A percentile compares a stretch with the other conserved stretches of the same genome.
phyloP scores from a whole-genome alignment of 164 flowering plant genomes.

The Nelumbo lutea region DNA sequence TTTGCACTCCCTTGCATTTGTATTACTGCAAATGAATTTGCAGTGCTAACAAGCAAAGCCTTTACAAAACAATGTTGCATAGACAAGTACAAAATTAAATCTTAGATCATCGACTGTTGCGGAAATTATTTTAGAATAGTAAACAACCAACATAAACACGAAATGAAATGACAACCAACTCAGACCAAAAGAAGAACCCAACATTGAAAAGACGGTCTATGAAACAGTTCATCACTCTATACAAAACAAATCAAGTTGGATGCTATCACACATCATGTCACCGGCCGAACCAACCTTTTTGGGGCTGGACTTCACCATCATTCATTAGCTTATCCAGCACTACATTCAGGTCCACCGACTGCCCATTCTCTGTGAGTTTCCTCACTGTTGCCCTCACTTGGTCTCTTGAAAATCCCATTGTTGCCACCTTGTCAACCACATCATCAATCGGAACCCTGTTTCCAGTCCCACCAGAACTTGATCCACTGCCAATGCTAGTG shows the following conservation, averaged over 20 bases:
- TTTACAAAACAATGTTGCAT: no score
- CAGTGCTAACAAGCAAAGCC: no score
- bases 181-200: not conserved
- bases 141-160: no score
- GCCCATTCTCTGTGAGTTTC: slow-evolving; percentile 84
- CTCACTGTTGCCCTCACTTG: slow-evolving; percentile 76
- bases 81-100: no score
- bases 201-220: not conserved
- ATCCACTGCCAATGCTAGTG: slow-evolving; percentile 40
- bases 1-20: no score
- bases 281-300: slow-evolving; percentile 74
- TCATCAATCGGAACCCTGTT: slow-evolving; percentile 89
- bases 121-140: not conserved
- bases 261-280: slow-evolving; percentile 15
- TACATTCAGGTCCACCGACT: slow-evolving; percentile 82
- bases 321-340: slow-evolving; percentile 95
- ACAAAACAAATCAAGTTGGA: slow-evolving; percentile 11
- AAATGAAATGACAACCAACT: not conserved
- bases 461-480: slow-evolving; percentile 58
- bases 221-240: slow-evolving; percentile 15
- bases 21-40: no score
- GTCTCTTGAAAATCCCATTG: slow-evolving; percentile 92
- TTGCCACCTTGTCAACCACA: slow-evolving; percentile 76
- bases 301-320: slow-evolving; percentile 59
- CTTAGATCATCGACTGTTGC: not conserved